Evolutionary conservation across 78 protist genomes (phyloP), one percentile per base, ranked within the genome.

Genomic region (Emiliania huxleyi): DNA sequence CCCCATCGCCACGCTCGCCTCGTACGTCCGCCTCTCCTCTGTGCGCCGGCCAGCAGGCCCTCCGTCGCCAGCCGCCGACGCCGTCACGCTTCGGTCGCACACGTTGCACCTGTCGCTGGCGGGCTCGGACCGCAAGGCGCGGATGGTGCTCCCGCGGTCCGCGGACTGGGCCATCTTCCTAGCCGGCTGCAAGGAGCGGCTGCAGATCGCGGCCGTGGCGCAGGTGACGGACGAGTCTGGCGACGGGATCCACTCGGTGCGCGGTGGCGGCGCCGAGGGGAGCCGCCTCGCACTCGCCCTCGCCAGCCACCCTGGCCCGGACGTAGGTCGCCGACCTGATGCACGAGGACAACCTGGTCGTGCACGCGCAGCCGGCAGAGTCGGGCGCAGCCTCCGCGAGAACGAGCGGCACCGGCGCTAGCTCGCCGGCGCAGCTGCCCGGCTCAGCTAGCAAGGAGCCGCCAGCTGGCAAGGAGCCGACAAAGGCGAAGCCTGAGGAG

Each of bases 341-440:
- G 75, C 75, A 62, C 75, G 75, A 62, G 75, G 75, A 62, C 75
- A 62, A 62, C 75, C 75, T 62, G 37, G 12, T 62, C 75, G 75
- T 62, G 23, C 75, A 62, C 33, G n/a, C 75, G 37, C n/a, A n/a
- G n/a, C n/a, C n/a, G n/a, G n/a, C n/a, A n/a, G n/a, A n/a, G n/a
- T n/a, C n/a, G n/a, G n/a, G n/a, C n/a, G n/a, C n/a, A n/a, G n/a
- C n/a, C n/a, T n/a, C n/a, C n/a, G n/a, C n/a, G n/a, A n/a, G n/a
- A n/a, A 52, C 62, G 29, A 15, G 15, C 62, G 62, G 62, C 29
- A 52, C 62, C 29, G 62, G 62, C 62, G 62, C 62, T 8, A 15
- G 29, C 15, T 15, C 29, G 62, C 62, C 62, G 62, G 62, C 62
- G 8, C n/a, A n/a, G n/a, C n/a, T n/a, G n/a, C n/a, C n/a, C n/a